Base-by-base conservation (phyloP, 164 flowering plant genomes). In the Protea cynaroides region DNA sequence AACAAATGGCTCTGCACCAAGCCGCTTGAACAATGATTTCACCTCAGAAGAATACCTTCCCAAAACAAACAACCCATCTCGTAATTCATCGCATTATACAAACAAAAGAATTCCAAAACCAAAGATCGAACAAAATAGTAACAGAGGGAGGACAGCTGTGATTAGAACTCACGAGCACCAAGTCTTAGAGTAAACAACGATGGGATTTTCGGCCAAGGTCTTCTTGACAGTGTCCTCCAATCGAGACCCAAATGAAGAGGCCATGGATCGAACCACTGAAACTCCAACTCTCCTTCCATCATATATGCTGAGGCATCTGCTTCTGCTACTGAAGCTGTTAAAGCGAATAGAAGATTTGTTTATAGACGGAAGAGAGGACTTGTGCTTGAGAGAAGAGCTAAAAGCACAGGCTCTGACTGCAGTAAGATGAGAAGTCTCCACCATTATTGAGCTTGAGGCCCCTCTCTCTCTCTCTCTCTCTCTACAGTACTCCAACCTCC, bases 111-210 rank as follows among this genome's bases (percentile, higher is more conserved):
- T n/a, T 25, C 64, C 46, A 40, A 40, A 40, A 40, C 1, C 9
- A 59, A 21, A 40, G 29, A 52, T 19, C 63, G 66, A 51, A 67
- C 1, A 56, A 19, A 1, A 7, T 54, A 17, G n/a, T 25, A 49
- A 58, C 44, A 14, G 19, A 22, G 21, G 29, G 36, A 15, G 14
- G 14, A 15, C 8, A 10, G 43, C n/a, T 46, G 9, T 56, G 38
- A 47, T 46, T 69, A 38, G 55, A 57, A 89, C 98, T 83, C 73
- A 93, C 97, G 98, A 89, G 63, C 98, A 93, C 97, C 96, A 93
- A 25, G 87, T 83, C 73, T 93, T 93, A 67, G 98, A 93, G 81
- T 90, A 93, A 58, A 90, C 83, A 23, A 93, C 98, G 61, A 90
- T 90, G 17, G 88, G 86, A 72, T 89, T 90, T 8, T 89, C 86